Evolutionary conservation across 768 basidiomycete genomes (phyloP).

Genomic region (Lactifluus volemus): DNA sequence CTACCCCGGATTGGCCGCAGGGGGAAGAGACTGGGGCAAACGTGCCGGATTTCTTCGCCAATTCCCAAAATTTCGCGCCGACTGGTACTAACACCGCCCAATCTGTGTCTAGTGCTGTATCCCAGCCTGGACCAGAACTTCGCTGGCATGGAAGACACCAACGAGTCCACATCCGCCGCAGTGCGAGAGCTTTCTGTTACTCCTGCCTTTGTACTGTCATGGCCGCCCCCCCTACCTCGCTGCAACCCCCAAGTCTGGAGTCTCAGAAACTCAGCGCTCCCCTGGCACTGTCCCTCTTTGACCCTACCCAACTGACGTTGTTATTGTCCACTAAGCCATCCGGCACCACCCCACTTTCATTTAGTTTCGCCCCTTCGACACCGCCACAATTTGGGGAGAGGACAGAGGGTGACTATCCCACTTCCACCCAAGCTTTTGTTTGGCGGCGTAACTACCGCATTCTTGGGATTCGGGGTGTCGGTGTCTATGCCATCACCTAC

Average conservation of each 20-base stretch:
- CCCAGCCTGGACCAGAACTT: neutral
- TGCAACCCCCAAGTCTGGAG: neutral
- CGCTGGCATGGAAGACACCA: neutral
- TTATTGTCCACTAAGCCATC: neutral
- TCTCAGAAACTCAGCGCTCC: neutral
- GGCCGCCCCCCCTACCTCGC: neutral
- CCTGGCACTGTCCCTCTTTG: neutral
- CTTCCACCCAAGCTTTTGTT: slow-evolving; percentile 4
- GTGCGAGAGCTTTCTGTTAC: neutral
- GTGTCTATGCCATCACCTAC: neutral
- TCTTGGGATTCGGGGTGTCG: slow-evolving; percentile 12
- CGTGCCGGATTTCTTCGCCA: slow-evolving; percentile 57
- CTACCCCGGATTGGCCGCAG: slow-evolving; percentile 22
- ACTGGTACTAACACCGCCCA: slow-evolving; percentile 19
- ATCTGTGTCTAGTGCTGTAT: slow-evolving; percentile 16
- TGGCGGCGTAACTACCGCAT: neutral
- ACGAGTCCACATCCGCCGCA: neutral
- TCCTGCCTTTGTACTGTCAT: neutral
- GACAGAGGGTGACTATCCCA: neutral
- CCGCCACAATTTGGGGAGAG: neutral
- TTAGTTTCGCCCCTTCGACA: slow-evolving; percentile 4
- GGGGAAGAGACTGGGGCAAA: slow-evolving; percentile 16
- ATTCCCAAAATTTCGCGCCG: slow-evolving; percentile 35
- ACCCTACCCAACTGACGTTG: neutral
- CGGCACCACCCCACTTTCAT: slow-evolving; percentile 6